Evolutionary conservation across 139 green algal genomes (phyloP), one percentile per base, ranked within the genome.

Genomic region (Nannochloris sp.): DNA sequence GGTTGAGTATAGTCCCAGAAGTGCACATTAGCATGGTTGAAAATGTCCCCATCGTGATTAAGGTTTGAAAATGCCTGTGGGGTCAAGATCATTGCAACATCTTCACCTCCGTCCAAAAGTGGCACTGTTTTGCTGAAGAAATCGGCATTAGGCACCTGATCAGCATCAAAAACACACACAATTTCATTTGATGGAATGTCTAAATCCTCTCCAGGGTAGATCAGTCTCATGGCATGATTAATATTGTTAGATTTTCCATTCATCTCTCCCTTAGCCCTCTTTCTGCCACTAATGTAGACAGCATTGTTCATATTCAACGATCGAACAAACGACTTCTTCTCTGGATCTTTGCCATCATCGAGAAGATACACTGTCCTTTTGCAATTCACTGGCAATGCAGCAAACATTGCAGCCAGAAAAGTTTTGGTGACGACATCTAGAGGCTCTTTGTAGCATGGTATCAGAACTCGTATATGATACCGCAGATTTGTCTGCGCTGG

Each of bases 241-340:
- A 93, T 75, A 75, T 93, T 93, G 62, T 76, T 76, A 10, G 73
- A 83, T 80, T 93, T 93, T 54, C 86, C 86, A 40, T 93, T 93
- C 69, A 90, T 86, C 72, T 88, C 75, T 51, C 74, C 73, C 46
- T 74, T 36, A 1, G 63, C 37, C 21, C 81, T 79, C 25, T 80
- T 81, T 64, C 85, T 76, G 4, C 85, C 83, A 34, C 69, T 83
- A 21, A 92, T 73, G 58, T 92, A 92, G 18, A 85, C 66, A 8
- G 77, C 73, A 12, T 83, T 67, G 40, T 19, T 11, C n/a, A 72
- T 34, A 21, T 63, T 55, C 50, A 71, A 51, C 12, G 53, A 61
- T 23, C 65, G 72, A 21, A 75, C 48, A 56, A 74, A 83, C 43
- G 71, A 70, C 48, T 68, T 71, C 66, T 85, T 85, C 14, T 71